Evolutionary conservation across 306 rosid genomes (phyloP).

Genomic region (Betula pendula): DNA sequence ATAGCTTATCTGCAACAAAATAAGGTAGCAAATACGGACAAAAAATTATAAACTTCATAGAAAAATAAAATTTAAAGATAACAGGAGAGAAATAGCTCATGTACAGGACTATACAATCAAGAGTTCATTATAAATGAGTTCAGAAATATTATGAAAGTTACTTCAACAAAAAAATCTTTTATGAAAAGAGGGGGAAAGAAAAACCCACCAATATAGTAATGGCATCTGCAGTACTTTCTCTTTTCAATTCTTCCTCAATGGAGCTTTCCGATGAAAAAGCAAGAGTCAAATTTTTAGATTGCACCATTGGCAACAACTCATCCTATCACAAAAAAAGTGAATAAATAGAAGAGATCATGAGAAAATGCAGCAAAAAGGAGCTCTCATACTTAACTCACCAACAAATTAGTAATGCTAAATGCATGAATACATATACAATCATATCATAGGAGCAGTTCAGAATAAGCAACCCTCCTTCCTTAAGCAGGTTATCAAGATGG

Average conservation of each 20-base stretch:
- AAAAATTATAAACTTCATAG: slow-evolving; percentile 4
- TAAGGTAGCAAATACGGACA: slow-evolving; percentile 26
- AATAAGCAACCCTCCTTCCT: background rate
- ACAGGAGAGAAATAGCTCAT: slow-evolving; percentile 16
- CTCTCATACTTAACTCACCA: slow-evolving; percentile 10
- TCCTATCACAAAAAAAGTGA: slow-evolving; percentile 47
- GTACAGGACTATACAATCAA: slow-evolving; percentile 24
- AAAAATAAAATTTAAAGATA: background rate
- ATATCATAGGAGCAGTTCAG: slow-evolving; percentile 14
- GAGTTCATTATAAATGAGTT: background rate
- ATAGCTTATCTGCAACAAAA: slow-evolving; percentile 85
- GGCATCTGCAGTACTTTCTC: slow-evolving; percentile 95
- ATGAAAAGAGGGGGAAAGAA: slow-evolving; percentile 10
- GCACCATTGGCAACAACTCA: slow-evolving; percentile 79
- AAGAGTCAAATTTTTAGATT: slow-evolving; percentile 76
- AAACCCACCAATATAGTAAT: slow-evolving; percentile 81
- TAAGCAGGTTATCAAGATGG: background rate
- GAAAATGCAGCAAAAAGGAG: slow-evolving; percentile 19
- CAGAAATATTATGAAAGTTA: background rate
- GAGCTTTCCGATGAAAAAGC: slow-evolving; percentile 99
- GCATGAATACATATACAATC: slow-evolving; percentile 14
- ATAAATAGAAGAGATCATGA: slow-evolving; percentile 19
- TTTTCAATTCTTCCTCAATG: slow-evolving; percentile 89
- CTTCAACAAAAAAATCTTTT: background rate
- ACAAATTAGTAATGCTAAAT: background rate